A percentile compares a stretch with the other conserved stretches of the same genome.
Conservation (phyloP, 805 yeast genomes). For the Diddensiella transvaalensis region DNA sequence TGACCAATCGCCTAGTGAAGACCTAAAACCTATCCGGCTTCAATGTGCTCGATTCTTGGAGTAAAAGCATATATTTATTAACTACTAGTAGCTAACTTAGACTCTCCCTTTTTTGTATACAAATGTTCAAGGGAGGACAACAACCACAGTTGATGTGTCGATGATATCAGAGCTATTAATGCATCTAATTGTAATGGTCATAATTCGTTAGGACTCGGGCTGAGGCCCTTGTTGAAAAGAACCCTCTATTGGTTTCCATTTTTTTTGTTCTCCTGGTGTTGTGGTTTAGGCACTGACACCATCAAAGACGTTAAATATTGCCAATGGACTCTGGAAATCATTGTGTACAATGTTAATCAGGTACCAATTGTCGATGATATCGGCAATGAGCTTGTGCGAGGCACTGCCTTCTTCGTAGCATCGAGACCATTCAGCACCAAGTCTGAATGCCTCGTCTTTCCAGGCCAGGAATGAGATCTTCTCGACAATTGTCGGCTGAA, state of each 20-base stretch:
- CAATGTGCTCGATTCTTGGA: not conserved
- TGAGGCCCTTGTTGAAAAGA: not conserved
- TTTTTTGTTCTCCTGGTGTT: too few species aligned
- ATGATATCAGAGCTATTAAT: too few species aligned
- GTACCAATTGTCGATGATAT: conserved; percentile 56
- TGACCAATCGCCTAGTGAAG: conserved; percentile 2
- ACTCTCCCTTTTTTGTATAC: too few species aligned
- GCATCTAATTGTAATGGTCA: too few species aligned
- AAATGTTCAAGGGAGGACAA: too few species aligned
- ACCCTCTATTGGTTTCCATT: not conserved
- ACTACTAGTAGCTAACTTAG: too few species aligned
- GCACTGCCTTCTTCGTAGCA: conserved; percentile 31
- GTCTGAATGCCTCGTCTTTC: conserved; percentile 91
- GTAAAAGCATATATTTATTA: not conserved
- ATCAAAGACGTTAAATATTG: conserved; percentile 30
- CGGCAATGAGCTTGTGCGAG: conserved; percentile 42
- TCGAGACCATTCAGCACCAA: conserved; percentile 71
- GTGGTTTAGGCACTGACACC: too few species aligned
- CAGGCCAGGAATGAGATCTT: conserved; percentile 89
- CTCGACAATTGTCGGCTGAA: conserved; percentile 96
- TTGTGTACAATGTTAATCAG: conserved; percentile 89
- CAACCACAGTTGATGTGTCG: not conserved
- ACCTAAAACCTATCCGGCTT: not conserved
- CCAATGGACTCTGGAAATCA: conserved; percentile 46
- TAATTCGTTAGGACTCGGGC: too few species aligned